Conservation (phyloP, 2,329 filamentous ascomycete species). For the Botrytis byssoidea region DNA sequence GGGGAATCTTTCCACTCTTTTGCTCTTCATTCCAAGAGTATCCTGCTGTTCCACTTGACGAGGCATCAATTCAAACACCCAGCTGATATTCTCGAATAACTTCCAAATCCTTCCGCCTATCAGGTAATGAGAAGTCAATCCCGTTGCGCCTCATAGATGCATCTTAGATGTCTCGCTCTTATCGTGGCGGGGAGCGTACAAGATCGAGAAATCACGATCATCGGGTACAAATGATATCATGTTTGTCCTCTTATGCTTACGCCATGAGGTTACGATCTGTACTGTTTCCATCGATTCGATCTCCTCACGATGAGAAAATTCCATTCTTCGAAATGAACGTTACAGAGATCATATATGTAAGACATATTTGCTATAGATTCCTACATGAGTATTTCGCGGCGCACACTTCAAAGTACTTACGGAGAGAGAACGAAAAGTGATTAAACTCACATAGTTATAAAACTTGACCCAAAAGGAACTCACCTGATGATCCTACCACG, state of each 20-base stretch:
- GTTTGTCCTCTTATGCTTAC: not conserved
- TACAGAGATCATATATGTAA: not conserved
- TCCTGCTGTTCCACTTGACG: not conserved
- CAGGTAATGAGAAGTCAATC: not conserved
- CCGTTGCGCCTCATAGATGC: not conserved
- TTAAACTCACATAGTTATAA: not conserved
- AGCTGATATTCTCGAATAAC: not conserved
- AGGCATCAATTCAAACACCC: not conserved
- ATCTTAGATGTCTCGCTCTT: slow-evolving; percentile 3
- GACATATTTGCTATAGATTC: not conserved
- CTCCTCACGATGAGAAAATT: not conserved
- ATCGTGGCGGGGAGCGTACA: not conserved
- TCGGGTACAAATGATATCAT: slow-evolving; percentile 8
- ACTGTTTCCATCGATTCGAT: not conserved
- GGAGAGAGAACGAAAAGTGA: not conserved
- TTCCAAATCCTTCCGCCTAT: not conserved
- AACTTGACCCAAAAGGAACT: not conserved
- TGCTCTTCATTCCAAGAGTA: not conserved
- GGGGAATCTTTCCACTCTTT: not conserved
- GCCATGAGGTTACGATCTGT: not conserved
- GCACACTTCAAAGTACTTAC: not conserved
- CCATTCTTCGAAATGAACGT: not conserved
- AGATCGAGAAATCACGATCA: not conserved
- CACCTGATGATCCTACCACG: not conserved
- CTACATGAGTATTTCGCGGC: not conserved